phyloP scores from a whole-genome alignment of 2,329 filamentous ascomycete species.

The Ascochyta pisi region DNA sequence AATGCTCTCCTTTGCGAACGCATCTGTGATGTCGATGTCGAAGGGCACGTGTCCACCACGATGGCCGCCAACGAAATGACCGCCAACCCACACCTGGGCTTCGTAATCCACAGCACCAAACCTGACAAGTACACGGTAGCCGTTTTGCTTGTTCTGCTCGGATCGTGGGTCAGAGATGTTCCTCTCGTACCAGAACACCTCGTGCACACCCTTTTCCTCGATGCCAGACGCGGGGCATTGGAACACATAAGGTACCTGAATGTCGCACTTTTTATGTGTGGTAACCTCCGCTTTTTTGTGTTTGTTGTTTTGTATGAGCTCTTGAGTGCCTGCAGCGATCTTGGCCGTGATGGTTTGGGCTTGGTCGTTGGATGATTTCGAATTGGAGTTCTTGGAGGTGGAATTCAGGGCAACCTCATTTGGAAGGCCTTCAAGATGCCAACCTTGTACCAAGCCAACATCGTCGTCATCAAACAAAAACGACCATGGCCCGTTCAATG shows the following conservation, averaged over 20 bases:
- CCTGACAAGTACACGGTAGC: conserved; percentile 56
- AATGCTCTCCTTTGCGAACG: conserved; percentile 28
- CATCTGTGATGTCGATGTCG: conserved; percentile 64
- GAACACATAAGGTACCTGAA: conserved; percentile 70
- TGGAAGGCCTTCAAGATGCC: conserved; percentile 63
- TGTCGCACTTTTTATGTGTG: conserved; percentile 58
- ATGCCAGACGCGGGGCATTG: conserved; percentile 70
- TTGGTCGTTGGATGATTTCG: conserved; percentile 21
- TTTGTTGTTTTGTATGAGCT: conserved; percentile 57
- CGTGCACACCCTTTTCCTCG: conserved; percentile 66
- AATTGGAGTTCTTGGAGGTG: conserved; percentile 21
- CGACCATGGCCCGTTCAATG: conserved; percentile 68
- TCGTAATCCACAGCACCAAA: conserved; percentile 70
- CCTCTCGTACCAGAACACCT: conserved; percentile 72
- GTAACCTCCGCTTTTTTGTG: conserved; percentile 38
- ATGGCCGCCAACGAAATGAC: conserved; percentile 61
- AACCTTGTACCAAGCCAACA: conserved; percentile 59
- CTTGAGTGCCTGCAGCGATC: conserved; percentile 59
- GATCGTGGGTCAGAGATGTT: conserved; percentile 59
- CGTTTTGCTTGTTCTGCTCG: conserved; percentile 50
- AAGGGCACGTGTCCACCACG: conserved; percentile 66
- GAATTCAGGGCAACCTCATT: conserved; percentile 42
- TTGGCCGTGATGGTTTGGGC: conserved; percentile 53
- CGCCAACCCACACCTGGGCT: conserved; percentile 64
- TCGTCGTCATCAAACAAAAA: conserved; percentile 72